Evolutionary conservation across 2,329 filamentous ascomycete genomes (phyloP).

Genomic region (Paraphaeosphaeria minitans): DNA sequence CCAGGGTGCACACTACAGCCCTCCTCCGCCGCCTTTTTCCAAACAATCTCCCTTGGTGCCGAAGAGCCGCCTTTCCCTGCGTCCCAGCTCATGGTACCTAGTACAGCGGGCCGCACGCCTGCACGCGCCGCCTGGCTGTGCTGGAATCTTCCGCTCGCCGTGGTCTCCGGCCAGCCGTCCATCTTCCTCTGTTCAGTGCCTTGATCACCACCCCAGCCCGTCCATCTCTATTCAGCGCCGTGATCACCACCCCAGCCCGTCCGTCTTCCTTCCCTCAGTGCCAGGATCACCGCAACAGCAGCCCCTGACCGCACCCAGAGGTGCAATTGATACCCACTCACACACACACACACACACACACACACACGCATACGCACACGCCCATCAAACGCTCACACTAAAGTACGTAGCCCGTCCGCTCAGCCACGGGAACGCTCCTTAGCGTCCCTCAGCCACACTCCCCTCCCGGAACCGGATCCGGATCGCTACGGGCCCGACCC

Average conservation of each 20-base stretch:
- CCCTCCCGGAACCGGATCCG: too few relatives aligned
- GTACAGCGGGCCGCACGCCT: not conserved
- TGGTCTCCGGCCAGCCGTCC: not conserved
- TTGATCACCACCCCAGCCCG: not conserved
- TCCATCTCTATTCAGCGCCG: too few relatives aligned
- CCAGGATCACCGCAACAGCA: not conserved
- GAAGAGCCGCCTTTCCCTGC: conserved; percentile 6
- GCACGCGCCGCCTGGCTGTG: not conserved
- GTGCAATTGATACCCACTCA: too few relatives aligned
- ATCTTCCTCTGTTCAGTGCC: too few relatives aligned
- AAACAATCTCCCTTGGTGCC: conserved; percentile 3
- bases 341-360: not conserved
- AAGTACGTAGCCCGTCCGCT: too few relatives aligned
- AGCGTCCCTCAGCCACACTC: not conserved
- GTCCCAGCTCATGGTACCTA: not conserved
- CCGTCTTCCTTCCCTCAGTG: not conserved
- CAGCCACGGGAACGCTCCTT: not conserved
- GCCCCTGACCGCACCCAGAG: not conserved
- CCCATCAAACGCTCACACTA: too few relatives aligned
- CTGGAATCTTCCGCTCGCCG: not conserved
- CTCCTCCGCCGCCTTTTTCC: not conserved
- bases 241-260: not conserved
- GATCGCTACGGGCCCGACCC: not conserved
- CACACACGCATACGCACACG: not conserved
- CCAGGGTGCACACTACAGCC: not conserved